Base-by-base conservation (phyloP, 75 land plant genomes). In the Cunninghamia lanceolata region DNA sequence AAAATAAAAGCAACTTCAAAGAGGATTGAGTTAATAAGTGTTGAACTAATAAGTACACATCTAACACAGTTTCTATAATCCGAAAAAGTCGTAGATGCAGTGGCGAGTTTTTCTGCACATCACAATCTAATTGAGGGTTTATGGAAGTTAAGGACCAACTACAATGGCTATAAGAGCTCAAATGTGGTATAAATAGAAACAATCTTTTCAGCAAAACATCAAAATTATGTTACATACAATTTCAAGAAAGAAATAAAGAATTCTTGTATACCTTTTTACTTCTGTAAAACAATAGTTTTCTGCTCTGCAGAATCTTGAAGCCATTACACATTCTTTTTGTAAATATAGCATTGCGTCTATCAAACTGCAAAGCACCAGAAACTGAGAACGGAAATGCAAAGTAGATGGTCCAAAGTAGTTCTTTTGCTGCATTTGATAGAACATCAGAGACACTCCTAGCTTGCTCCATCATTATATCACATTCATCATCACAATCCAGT, bases 311-410 rank as follows among this genome's bases (percentile, higher is more conserved):
- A 70, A 46, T 56, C 35, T 71, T 71, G 11, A 71, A 32, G 36
- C 75, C 75, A 71, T 71, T 9, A 3, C 32, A 43, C 36, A 54
- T 52, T 59, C 54, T 86, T 21, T 47, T 47, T 52, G 82, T 34
- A 42, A 45, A 77, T 14, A 36, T 10, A 17, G 63, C 47, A 35
- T 88, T 54, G 40, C 45, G 50, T 78, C 70, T 78, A 34, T 17
- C 25, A 47, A 84, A 34, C 46, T 88, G 84, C 42, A 81, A 82
- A 73, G 63, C 66, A n/a, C 84, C 63, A 38, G 68, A 32, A 88
- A 88, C 66, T 68, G 89, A 86, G 56, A 88, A 83, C 30, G 89
- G 89, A 74, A 87, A 88, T 38, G 88, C 88, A 21, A 81, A 71
- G 79, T 86, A 88, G 81, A 88, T 52, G 63, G 78, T 75, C 74